Evolutionary conservation across 1,139 yeast genomes (phyloP), one percentile per base, ranked within the genome.

Genomic region (Debaryomycetaceae sp.): DNA sequence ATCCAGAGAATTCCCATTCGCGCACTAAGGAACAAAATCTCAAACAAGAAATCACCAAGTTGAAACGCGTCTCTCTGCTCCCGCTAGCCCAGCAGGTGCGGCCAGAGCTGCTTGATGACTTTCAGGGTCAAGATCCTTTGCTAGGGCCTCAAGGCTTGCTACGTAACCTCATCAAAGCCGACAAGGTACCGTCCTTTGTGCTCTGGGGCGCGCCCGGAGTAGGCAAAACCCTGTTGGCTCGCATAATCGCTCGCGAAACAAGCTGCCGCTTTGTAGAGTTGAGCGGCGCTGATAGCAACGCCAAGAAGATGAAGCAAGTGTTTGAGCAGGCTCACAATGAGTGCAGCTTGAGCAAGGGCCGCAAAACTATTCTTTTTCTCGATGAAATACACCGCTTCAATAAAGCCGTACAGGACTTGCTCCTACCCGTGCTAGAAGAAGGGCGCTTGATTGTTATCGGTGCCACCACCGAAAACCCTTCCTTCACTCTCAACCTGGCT

Each of bases 151-250:
- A 68, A 13, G 97, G 96, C 1, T 55, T 85, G 1, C 53, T 92
- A 12, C 61, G 82, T 25, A 76, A 78, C 27, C 77, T 83, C 32
- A 70, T 90, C 2, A 64, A 66, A 22, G 52, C 68, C 2, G 79
- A 74, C 25, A 58, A 55, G 38, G 71, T 75, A 2, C 97, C 97
- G 0, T 86, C 96, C 0, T 70, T 90, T 60, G 74, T 90, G 5
- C 58, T 90, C 11, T 90, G 97, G 97, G 99, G 99, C 0, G 82
- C 82, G 1, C 94, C 96, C 1, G 97, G 97, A 0, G 90, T 80
- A 2, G 99, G 99, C 0, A 90, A 90, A 48, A 90, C 99, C 0
- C 77, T 97, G 0, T 43, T 71, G 28, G 75, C 76, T 1, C 48
- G 81, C 30, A 74, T 79, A 15, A 62, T 81, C 6, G 79, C 76